A percentile compares a stretch with the other conserved stretches of the same genome.
Conservation (phyloP, 2,329 filamentous ascomycete genomes). For the Trichoderma sp. region DNA sequence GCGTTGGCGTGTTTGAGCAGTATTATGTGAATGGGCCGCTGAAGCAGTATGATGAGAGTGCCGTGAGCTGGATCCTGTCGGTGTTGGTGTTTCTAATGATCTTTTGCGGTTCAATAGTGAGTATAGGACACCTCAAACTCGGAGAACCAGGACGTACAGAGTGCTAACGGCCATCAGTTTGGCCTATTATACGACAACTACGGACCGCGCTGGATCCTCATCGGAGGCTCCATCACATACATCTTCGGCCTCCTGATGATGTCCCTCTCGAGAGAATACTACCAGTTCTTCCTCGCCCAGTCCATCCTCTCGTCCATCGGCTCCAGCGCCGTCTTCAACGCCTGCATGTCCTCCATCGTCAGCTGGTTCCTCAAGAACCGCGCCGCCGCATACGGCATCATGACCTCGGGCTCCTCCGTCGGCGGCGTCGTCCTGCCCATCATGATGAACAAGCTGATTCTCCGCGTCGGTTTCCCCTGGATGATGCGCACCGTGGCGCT, state of each 20-base stretch:
- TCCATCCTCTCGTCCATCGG: conserved; percentile 47
- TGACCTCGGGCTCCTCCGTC: conserved; percentile 56
- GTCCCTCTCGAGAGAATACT: conserved; percentile 51
- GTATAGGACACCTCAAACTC: background rate
- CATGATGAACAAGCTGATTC: conserved; percentile 58
- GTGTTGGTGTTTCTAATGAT: conserved; percentile 53
- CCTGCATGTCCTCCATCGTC: conserved; percentile 46
- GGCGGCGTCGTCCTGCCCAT: conserved; percentile 64
- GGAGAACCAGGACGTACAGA: background rate
- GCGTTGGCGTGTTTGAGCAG: conserved; percentile 58
- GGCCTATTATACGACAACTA: conserved; percentile 67
- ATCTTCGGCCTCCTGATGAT: conserved; percentile 69
- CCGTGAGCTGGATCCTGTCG: conserved; percentile 63
- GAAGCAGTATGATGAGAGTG: conserved; percentile 50
- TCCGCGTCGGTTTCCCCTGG: conserved; percentile 50
- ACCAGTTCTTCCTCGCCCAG: conserved; percentile 50
- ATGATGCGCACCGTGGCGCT: conserved; percentile 53
- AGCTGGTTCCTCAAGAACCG: conserved; percentile 58
- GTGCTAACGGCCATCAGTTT: conserved; percentile 37
- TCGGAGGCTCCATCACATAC: conserved; percentile 57
- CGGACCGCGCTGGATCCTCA: conserved; percentile 61
- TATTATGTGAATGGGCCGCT: conserved; percentile 59
- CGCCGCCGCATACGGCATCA: conserved; percentile 56
- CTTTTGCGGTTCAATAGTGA: conserved; percentile 52
- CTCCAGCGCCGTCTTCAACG: conserved; percentile 48